Conservation (phyloP, 75 land plant genomes). For the Adiantum capillusveneris region DNA sequence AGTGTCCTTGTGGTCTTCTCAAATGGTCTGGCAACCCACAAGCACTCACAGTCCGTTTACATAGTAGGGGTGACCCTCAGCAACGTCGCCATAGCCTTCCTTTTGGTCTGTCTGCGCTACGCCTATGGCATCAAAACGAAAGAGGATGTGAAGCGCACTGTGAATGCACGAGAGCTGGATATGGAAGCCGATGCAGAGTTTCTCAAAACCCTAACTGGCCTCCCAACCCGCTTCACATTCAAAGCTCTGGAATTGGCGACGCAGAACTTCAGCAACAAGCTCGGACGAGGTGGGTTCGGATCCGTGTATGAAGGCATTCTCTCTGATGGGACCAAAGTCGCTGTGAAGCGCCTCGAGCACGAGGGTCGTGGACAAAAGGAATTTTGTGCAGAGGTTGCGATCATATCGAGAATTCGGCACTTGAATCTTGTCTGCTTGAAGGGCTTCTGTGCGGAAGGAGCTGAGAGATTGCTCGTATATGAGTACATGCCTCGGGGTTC, state of each 20-base stretch:
- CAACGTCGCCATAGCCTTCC: too few relatives aligned
- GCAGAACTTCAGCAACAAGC: constrained; percentile 14
- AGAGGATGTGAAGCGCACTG: background rate
- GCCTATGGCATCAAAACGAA: background rate
- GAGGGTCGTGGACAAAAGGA: constrained; percentile 15
- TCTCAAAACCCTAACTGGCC: constrained; percentile 16
- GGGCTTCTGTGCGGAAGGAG: constrained; percentile 34
- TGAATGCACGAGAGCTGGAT: background rate
- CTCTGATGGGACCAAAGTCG: constrained; percentile 13
- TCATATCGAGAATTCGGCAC: constrained; percentile 25
- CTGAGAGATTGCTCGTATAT: constrained; percentile 26
- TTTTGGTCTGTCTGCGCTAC: background rate
- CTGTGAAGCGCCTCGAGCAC: constrained; percentile 20
- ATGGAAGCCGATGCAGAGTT: constrained; percentile 6
- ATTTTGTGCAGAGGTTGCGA: constrained; percentile 21
- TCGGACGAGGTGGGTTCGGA: constrained; percentile 30
- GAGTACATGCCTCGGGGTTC: constrained; percentile 37
- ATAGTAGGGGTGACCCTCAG: too few relatives aligned
- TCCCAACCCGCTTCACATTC: constrained; percentile 26
- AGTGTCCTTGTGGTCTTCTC: too few relatives aligned
- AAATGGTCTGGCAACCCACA: too few relatives aligned
- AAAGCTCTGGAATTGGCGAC: constrained; percentile 22
- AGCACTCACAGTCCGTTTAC: too few relatives aligned
- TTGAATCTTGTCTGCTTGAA: constrained; percentile 31
- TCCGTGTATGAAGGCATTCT: constrained; percentile 9